Evolutionary conservation across 1,139 yeast species (phyloP), one percentile per base, ranked within the genome.

Genomic region (Yamadazyma atmosphaerica): DNA sequence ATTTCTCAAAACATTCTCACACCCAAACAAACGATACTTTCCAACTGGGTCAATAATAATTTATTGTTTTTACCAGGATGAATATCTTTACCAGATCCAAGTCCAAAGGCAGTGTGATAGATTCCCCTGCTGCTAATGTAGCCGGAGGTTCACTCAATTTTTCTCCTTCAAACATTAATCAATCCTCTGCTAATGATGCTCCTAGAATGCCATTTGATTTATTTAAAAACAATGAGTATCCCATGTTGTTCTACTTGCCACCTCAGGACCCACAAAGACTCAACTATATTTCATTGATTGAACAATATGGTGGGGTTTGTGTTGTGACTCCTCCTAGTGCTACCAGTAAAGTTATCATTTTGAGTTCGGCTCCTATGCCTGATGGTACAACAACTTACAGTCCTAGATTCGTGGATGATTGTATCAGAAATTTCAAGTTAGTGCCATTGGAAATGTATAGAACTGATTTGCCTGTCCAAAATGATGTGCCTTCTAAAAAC

Each of bases 271-370:
- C 41, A 9, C n/a, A 12, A 1, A 32, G 44, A 4, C n/a, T 31
- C n/a, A 21, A 30, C 2, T 46, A 38, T 23, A 13, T 14, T 21
- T 41, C 44, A 3, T 37, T 56, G 28, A 62, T 68, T 22, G 55
- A 49, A 24, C 41, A 40, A n/a, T 44, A 64, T 46, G 74, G 74
- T 8, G 74, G 74, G 1, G 41, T 52, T 12, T 49, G 63, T 3
- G 54, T 60, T 9, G 63, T 57, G 35, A 51, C 47, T 12, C 45
- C 42, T 14, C 59, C 62, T 6, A 36, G 35, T 33, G 41, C 38
- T 9, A 28, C 44, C 14, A 14, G 49, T 34, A 33, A 45, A 7
- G 43, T 55, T 8, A 33, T 50, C 6, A 43, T 44, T 13, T 33
- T 55, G 4, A 45, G 52, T 26, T 37, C 41, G 12, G 33, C 33